Evolutionary conservation across 768 basidiomycete genomes (phyloP), one percentile per base, ranked within the genome.

Genomic region (Peribolospora baueri): DNA sequence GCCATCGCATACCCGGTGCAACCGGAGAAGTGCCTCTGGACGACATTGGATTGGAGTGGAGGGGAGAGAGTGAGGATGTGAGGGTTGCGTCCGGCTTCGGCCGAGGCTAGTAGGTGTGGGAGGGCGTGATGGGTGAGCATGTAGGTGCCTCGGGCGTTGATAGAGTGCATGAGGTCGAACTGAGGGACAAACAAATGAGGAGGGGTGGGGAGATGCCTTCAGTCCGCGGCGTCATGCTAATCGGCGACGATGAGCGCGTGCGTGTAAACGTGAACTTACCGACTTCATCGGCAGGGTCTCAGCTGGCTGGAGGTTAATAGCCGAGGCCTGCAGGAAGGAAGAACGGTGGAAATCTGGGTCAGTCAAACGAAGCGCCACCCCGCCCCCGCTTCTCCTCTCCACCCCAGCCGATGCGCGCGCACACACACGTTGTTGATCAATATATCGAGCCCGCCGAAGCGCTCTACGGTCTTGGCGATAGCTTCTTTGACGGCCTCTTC

Each of bases 51-150:
- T 3, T 39, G 39, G 0, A 56, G 11, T 0, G 56, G 56, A 2
- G 56, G 56, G 0, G 56, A 51, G 39, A 56, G 51, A 13, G 56
- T 48, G 36, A 56, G 52, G 43, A 56, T 53, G 48, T 56, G 56
- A 5, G 56, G 56, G 48, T 56, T 56, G 10, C 56, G 51, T 3
- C 38, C 38, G 3, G 5, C 10, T 1, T 14, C 6, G 2, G 56
- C 56, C 38, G 56, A 56, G 7, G 6, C 2, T 9, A 56, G 51
- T 14, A 56, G 51, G 56, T 56, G 52, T 1, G 56, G 51, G 13
- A 50, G 7, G n/a, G 56, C 56, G n/a, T 48, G 25, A 50, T 56
- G 42, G 41, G 55, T 50, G 39, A 45, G 42, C 8, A 56, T 40
- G 14, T 6, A 56, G 4, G 56, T 56, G 5, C 55, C 56, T 1